Evolutionary conservation across 257 asterid genomes (phyloP).

Genomic region (Salvia splendens): DNA sequence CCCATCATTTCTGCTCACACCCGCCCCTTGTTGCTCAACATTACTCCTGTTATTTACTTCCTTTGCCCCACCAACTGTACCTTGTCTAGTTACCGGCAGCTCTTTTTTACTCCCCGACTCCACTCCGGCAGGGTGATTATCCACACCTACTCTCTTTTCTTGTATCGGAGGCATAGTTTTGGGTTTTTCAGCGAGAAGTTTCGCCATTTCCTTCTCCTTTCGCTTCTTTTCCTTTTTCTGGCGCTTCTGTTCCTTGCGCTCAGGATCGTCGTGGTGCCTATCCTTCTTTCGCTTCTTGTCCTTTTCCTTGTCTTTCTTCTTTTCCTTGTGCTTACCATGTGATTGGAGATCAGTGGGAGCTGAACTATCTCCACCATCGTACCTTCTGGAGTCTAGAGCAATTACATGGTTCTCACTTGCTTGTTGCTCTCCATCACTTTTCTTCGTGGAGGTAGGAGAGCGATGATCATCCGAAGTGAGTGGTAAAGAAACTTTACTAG

Average conservation of each 20-base stretch:
- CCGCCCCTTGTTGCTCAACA: constrained; percentile 42
- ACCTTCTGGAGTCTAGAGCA: constrained; percentile 32
- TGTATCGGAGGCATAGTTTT: constrained; percentile 35
- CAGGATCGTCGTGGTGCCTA: constrained; percentile 53
- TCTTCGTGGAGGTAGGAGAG: constrained; percentile 33
- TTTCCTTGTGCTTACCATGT: constrained; percentile 39
- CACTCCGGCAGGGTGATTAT: constrained; percentile 4
- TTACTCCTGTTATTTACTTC: constrained; percentile 29
- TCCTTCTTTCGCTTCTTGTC: constrained; percentile 57
- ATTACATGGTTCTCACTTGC: constrained; percentile 44
- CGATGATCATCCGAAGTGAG: constrained; percentile 40
- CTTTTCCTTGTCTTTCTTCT: constrained; percentile 42
- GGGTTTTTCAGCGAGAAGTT: constrained; percentile 51
- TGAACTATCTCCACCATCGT: constrained; percentile 25
- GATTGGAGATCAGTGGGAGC: constrained; percentile 26
- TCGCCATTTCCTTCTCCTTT: constrained; percentile 82
- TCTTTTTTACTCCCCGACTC: constrained; percentile 30
- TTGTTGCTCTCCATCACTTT: constrained; percentile 40
- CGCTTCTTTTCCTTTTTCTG: constrained; percentile 84
- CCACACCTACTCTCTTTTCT: constrained; percentile 24
- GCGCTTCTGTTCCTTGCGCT: constrained; percentile 59
- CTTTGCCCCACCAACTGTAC: constrained; percentile 15
- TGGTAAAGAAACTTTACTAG: constrained; percentile 60
- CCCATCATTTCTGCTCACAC: constrained; percentile 41
- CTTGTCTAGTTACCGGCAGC: constrained; percentile 35